Evolutionary conservation across 1,139 yeast species (phyloP).

Genomic region (Yamadazyma spencermartinsiae): DNA sequence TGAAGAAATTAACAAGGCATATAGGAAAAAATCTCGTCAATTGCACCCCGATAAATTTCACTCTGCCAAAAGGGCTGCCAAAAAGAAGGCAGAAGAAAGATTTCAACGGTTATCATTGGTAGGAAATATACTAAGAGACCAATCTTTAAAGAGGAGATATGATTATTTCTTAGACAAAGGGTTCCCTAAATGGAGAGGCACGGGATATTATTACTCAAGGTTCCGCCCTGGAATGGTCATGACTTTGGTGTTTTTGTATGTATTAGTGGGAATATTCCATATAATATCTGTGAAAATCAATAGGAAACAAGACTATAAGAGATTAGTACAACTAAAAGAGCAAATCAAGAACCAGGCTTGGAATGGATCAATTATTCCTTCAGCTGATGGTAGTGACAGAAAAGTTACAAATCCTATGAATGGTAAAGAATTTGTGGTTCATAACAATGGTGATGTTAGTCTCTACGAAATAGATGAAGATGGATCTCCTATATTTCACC

Average conservation of each 20-base stretch:
- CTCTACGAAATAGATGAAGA: conserved; percentile 54
- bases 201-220: conserved; percentile 51
- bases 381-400: conserved; percentile 47
- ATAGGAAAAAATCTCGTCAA: conserved; percentile 66
- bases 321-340: conserved; percentile 52
- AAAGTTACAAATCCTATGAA: conserved; percentile 32
- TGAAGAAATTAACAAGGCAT: conserved; percentile 72
- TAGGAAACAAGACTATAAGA: conserved; percentile 58
- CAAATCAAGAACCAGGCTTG: conserved; percentile 61
- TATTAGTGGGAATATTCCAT: conserved; percentile 59
- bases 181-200: conserved; percentile 76
- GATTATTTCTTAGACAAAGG: conserved; percentile 85
- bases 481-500: conserved; percentile 28
- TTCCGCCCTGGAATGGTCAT: conserved; percentile 62
- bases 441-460: conserved; percentile 69
- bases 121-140: conserved; percentile 67
- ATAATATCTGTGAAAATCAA: conserved; percentile 55
- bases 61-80: conserved; percentile 42
- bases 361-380: conserved; percentile 53
- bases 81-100: conserved; percentile 50
- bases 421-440: conserved; percentile 64
- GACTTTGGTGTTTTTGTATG: conserved; percentile 49
- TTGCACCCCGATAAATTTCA: conserved; percentile 82
- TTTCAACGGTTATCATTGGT: conserved; percentile 77
- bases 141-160: conserved; percentile 67